A percentile compares a stretch with the other conserved stretches of the same genome.
These are phyloP conservation scores for Leccinum subtestaceum DNA, from an alignment of 768 basidiomycete species.

Conservation along the genomic window DNA sequence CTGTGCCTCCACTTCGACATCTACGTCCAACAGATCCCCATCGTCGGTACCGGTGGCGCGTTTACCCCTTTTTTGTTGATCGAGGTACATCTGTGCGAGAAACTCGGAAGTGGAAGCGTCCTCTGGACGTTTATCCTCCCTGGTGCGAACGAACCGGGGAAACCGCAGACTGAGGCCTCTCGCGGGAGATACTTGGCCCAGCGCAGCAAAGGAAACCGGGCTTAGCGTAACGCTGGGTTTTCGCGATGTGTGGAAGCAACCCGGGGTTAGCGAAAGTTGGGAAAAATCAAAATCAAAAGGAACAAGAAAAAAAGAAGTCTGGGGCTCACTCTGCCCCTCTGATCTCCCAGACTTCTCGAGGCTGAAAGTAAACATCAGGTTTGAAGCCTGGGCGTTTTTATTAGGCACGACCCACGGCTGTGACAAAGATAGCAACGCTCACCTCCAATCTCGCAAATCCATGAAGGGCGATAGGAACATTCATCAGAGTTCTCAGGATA, in stretches of 20 bases:
- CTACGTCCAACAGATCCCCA: constrained; percentile 59
- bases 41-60: constrained; percentile 46
- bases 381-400: constrained; percentile 43
- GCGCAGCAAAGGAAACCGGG: constrained; percentile 80
- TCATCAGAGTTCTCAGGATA: constrained; percentile 55
- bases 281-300: background rate
- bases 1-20: constrained; percentile 31
- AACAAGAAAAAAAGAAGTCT: background rate
- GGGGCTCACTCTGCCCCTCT: constrained; percentile 62
- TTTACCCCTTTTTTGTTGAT: constrained; percentile 48
- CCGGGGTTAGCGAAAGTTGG: background rate
- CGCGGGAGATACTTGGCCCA: constrained; percentile 50
- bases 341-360: constrained; percentile 87
- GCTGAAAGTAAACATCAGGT: constrained; percentile 69
- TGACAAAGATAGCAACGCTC: constrained; percentile 15
- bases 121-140: constrained; percentile 73
- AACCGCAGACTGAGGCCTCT: constrained; percentile 84
- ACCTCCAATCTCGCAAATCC: constrained; percentile 70
- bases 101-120: constrained; percentile 71
- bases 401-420: background rate
- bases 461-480: constrained; percentile 50
- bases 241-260: background rate
- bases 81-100: constrained; percentile 64
- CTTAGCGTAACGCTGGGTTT: constrained; percentile 69
- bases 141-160: constrained; percentile 74